Evolutionary conservation across 2,329 filamentous ascomycete species (phyloP).

Genomic region (Fusarium sp.): DNA sequence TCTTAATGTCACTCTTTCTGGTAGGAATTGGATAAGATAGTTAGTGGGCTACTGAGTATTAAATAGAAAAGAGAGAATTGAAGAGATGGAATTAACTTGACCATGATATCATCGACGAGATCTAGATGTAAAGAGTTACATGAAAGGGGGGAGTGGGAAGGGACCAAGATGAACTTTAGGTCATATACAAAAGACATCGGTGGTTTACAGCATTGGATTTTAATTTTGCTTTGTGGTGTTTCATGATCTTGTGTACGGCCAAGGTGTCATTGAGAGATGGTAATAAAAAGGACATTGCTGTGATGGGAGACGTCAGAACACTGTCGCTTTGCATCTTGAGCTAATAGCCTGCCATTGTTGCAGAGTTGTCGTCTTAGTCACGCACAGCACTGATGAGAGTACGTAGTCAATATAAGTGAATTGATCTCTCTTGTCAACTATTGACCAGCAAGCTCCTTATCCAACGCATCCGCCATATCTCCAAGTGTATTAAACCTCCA

Average conservation of each 20-base stretch:
- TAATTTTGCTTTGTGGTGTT: no score
- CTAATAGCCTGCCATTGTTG: not conserved
- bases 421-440: not conserved
- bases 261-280: no score
- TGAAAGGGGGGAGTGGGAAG: not conserved
- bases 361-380: not conserved
- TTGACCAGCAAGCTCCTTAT: slow-evolving; percentile 30
- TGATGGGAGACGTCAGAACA: not conserved
- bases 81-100: not conserved
- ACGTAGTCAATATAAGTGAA: not conserved
- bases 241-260: no score
- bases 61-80: not conserved
- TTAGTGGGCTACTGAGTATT: not conserved
- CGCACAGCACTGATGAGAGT: not conserved
- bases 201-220: no score
- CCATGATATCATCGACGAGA: not conserved
- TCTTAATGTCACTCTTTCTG: not conserved
- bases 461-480: slow-evolving; percentile 66
- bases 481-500: slow-evolving; percentile 71
- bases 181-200: not conserved
- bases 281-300: not conserved
- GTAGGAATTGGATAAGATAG: not conserved
- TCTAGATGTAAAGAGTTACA: not conserved
- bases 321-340: not conserved
- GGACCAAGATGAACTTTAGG: no score